Conservation (phyloP, 805 yeast genomes). For the Kluyveromyces lactis region DNA sequence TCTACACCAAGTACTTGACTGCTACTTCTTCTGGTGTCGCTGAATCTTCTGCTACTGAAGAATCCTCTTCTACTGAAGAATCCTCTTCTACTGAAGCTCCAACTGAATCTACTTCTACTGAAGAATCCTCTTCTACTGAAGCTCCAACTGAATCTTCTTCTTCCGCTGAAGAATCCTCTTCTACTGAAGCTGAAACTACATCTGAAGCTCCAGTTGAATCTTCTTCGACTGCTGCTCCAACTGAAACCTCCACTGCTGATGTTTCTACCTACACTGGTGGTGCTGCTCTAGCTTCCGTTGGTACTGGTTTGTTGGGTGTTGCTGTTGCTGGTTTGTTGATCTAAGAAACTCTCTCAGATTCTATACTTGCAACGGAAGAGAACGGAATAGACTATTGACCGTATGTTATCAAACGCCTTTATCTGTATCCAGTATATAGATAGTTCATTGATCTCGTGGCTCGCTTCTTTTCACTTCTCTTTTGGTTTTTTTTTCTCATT, state of each 20-base stretch:
- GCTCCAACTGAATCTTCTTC: not conserved
- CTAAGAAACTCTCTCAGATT: not conserved
- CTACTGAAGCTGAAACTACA: not conserved
- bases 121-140: not conserved
- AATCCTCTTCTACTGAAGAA: not conserved
- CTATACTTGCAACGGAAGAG: no score
- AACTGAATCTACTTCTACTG: not conserved
- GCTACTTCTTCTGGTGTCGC: not conserved
- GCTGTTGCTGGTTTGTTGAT: conserved; percentile 6
- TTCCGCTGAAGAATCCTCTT: not conserved
- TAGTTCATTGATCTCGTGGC: no score
- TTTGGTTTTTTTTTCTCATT: no score
- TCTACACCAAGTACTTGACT: not conserved
- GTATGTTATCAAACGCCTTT: no score
- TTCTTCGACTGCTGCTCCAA: not conserved
- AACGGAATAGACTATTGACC: no score
- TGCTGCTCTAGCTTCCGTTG: conserved; percentile 6
- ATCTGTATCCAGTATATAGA: no score
- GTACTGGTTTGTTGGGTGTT: conserved; percentile 8
- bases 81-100: not conserved
- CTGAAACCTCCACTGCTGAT: conserved; percentile 3
- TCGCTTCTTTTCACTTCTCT: no score
- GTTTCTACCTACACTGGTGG: conserved; percentile 8
- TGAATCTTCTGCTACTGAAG: conserved; percentile 3
- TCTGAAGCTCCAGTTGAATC: not conserved